Evolutionary conservation across 2,329 filamentous ascomycete genomes (phyloP).

Genomic region (Microsporum ferrugineum): DNA sequence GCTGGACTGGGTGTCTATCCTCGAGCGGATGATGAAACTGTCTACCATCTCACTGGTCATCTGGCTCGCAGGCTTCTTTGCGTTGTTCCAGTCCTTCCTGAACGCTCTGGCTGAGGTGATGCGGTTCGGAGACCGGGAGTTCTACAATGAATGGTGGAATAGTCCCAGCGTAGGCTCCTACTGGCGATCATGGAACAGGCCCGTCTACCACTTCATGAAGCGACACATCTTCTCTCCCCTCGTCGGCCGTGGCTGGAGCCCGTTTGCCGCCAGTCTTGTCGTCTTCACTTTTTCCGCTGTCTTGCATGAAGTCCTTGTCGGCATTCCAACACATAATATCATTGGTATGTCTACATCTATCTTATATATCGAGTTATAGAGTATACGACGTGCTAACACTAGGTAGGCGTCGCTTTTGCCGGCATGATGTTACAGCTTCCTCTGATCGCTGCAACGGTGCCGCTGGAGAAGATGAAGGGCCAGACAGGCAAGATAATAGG

Average conservation of each 20-base stretch:
- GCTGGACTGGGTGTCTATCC: slow-evolving; percentile 66
- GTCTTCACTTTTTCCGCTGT: slow-evolving; percentile 85
- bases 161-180: slow-evolving; percentile 73
- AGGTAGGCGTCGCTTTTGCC: slow-evolving; percentile 69
- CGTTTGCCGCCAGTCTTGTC: slow-evolving; percentile 56
- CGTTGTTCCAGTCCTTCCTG: slow-evolving; percentile 82
- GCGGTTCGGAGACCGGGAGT: slow-evolving; percentile 81
- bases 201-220: slow-evolving; percentile 93
- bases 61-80: slow-evolving; percentile 96
- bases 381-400: background rate
- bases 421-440: slow-evolving; percentile 93
- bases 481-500: slow-evolving; percentile 68
- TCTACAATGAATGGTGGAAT: slow-evolving; percentile 99
- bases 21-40: slow-evolving; percentile 85
- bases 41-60: slow-evolving; percentile 91
- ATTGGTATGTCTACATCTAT: slow-evolving; percentile 48
- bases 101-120: slow-evolving; percentile 87
- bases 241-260: slow-evolving; percentile 69
- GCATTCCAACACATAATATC: slow-evolving; percentile 86
- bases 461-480: slow-evolving; percentile 66
- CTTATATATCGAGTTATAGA: background rate
- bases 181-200: slow-evolving; percentile 96
- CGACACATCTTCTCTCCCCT: slow-evolving; percentile 85
- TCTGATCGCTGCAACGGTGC: slow-evolving; percentile 68
- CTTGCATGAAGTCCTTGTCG: slow-evolving; percentile 84